phyloP scores from a whole-genome alignment of 768 basidiomycete species.

The Suillus subalutaceus region DNA sequence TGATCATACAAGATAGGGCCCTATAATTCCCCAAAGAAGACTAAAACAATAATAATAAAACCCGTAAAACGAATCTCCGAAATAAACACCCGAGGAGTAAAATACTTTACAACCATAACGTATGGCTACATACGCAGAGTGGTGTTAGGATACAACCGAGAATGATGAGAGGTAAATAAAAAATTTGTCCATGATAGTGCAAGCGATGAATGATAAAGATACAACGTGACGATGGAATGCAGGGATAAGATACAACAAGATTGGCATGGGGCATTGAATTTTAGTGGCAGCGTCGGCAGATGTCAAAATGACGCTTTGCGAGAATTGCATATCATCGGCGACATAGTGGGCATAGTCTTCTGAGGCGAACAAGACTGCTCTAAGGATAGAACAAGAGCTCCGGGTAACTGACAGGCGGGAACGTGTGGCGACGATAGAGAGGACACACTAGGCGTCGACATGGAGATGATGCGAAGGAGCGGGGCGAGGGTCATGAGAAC shows the following conservation, averaged over 20 bases:
- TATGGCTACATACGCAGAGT: conserved; percentile 36
- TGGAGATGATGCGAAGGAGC: conserved; percentile 3
- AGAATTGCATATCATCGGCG: neutral
- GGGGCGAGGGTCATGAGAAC: neutral
- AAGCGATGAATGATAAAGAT: conserved; percentile 38
- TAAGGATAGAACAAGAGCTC: conserved; percentile 1
- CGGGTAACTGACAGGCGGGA: conserved; percentile 5
- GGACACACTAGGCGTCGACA: neutral
- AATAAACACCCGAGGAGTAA: conserved; percentile 21
- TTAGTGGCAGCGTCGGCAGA: conserved; percentile 28
- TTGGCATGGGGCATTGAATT: conserved; percentile 30
- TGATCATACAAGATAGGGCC: conserved; percentile 4
- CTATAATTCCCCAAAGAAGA: conserved; percentile 8
- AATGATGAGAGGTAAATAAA: conserved; percentile 11
- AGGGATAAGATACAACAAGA: conserved; percentile 30
- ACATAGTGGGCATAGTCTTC: conserved; percentile 9
- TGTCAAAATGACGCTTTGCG: neutral
- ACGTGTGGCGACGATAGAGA: neutral
- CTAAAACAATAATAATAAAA: conserved; percentile 11
- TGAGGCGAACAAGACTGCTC: neutral
- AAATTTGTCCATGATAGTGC: conserved; percentile 17
- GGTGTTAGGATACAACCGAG: conserved; percentile 22
- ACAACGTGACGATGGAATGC: conserved; percentile 27
- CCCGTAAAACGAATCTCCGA: conserved; percentile 11
- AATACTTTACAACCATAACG: conserved; percentile 41